phyloP scores from a whole-genome alignment of 306 rosid genomes.

The Sicyos edulis region DNA sequence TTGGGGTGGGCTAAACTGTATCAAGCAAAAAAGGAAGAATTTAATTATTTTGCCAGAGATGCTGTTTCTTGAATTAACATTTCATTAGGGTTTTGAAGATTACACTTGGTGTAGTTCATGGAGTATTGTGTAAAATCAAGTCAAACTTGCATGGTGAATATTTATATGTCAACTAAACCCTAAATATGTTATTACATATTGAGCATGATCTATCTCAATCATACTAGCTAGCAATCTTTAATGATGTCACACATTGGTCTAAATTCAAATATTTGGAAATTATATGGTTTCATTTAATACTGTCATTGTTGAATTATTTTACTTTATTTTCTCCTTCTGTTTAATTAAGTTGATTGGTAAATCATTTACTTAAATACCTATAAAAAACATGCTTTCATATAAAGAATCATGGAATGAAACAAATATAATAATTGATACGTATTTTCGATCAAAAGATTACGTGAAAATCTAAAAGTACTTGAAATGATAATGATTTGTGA shows the following conservation, averaged over 20 bases:
- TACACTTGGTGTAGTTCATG: constrained; percentile 14
- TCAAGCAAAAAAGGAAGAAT: neutral
- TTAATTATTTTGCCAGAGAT: neutral
- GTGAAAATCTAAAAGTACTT: neutral
- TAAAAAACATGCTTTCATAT: no score
- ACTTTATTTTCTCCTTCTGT: neutral
- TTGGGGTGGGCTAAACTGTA: neutral
- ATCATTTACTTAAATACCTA: no score
- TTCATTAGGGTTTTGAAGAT: neutral
- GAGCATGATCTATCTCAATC: neutral
- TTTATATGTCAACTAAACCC: neutral
- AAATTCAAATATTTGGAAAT: neutral
- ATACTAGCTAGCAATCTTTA: neutral
- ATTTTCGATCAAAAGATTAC: no score
- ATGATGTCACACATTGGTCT: neutral
- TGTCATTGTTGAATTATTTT: neutral
- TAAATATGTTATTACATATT: neutral
- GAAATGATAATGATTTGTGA: neutral
- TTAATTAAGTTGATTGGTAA: neutral
- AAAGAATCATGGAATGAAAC: no score
- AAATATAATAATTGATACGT: no score
- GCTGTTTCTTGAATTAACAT: neutral
- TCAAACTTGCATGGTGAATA: neutral
- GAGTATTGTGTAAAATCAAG: neutral
- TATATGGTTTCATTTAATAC: neutral